Conservation (phyloP, 1,284 basidiomycete species). For the Cryptococcus sp. region DNA sequence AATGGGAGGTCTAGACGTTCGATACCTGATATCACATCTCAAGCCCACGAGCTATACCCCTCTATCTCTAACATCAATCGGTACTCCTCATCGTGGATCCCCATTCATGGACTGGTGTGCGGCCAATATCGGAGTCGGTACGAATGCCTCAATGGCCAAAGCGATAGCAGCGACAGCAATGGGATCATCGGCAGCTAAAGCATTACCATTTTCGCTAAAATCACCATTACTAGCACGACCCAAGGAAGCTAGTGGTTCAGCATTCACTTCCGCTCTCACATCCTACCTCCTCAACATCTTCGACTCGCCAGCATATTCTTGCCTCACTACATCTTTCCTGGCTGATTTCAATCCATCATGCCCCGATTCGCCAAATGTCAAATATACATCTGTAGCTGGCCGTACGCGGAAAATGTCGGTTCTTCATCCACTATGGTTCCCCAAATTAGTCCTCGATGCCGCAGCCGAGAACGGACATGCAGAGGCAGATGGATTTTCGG, state of each 20-base stretch:
- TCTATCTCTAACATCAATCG: conserved; percentile 80
- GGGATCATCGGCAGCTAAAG: conserved; percentile 19
- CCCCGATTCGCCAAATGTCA: conserved; percentile 75
- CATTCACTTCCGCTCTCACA: conserved; percentile 55
- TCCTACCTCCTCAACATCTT: conserved; percentile 84
- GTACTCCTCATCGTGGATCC: conserved; percentile 91
- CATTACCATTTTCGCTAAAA: conserved; percentile 51
- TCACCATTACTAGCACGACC: conserved; percentile 49
- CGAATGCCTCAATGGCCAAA: conserved; percentile 33
- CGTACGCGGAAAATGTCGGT: conserved; percentile 64
- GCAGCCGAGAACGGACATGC: conserved; percentile 53
- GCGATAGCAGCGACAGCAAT: conserved; percentile 33
- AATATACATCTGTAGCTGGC: conserved; percentile 88
- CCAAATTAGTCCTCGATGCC: conserved; percentile 84
- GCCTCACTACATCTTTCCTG: conserved; percentile 83
- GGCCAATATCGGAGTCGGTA: conserved; percentile 82
- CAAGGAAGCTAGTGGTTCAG: conserved; percentile 17
- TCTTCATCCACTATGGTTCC: conserved; percentile 95
- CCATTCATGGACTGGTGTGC: conserved; percentile 99
- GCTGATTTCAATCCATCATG: conserved; percentile 89
- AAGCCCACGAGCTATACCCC: conserved; percentile 79
- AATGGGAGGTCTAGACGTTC: conserved; percentile 90
- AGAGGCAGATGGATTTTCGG: conserved; percentile 53
- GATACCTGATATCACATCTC: conserved; percentile 83
- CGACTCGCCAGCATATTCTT: conserved; percentile 95